phyloP scores from a whole-genome alignment of 192 early-diverging fungal genomes.

The Coemansia sp. region DNA sequence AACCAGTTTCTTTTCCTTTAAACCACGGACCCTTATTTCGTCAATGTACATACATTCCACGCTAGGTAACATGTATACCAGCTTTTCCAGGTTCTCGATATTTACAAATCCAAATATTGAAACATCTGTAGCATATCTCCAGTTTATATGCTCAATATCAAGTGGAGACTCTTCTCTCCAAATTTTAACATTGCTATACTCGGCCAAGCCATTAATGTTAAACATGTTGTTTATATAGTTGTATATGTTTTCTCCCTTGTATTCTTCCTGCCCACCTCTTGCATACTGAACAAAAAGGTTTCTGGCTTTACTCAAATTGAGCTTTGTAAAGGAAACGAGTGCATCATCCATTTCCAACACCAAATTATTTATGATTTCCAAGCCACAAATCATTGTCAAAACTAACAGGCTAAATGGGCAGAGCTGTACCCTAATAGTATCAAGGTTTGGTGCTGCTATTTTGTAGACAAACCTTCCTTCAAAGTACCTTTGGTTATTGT shows the following conservation, averaged over 20 bases:
- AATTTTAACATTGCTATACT: not conserved
- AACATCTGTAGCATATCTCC: not conserved
- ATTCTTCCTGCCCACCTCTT: not conserved
- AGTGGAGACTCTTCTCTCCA: not conserved
- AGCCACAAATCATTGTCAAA: not conserved
- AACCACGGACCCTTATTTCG: not conserved
- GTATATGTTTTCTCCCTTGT: not conserved
- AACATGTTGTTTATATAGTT: not conserved
- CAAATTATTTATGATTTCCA: not conserved
- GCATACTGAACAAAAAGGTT: not conserved
- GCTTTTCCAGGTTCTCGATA: not conserved
- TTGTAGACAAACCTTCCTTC: not conserved
- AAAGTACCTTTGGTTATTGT: not conserved
- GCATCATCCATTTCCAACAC: not conserved
- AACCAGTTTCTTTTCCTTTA: not conserved
- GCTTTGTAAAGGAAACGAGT: not conserved
- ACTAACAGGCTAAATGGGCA: not conserved
- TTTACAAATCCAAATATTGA: not conserved
- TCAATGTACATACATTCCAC: not conserved
- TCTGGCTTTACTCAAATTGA: not conserved
- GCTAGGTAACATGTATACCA: not conserved
- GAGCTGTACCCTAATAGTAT: not conserved
- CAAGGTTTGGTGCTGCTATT: not conserved
- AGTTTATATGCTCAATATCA: not conserved
- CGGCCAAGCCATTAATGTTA: not conserved